Evolutionary conservation across 2,329 filamentous ascomycete genomes (phyloP).

Genomic region (Fusarium tjaetaba): DNA sequence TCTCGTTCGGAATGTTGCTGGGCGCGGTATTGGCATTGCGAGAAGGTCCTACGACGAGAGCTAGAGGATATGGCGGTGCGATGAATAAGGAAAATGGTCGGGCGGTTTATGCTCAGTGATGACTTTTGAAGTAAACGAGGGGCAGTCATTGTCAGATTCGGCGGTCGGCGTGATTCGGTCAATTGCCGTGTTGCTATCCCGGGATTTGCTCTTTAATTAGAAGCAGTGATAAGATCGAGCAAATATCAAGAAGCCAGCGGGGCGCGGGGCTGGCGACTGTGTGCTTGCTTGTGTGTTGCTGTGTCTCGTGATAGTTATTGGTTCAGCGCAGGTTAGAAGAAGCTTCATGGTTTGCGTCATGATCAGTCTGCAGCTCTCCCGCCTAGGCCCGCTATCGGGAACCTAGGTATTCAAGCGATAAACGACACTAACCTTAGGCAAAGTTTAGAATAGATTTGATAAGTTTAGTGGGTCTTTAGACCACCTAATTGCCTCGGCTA

Average conservation of each 20-base stretch:
- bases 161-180: background rate
- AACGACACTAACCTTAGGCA: background rate
- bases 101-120: background rate
- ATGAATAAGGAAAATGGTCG: slow-evolving; percentile 3
- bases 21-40: slow-evolving; percentile 29
- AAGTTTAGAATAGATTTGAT: background rate
- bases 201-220: background rate
- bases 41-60: slow-evolving; percentile 34
- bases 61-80: slow-evolving; percentile 9
- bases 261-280: background rate
- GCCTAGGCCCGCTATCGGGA: background rate
- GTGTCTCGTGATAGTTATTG: slow-evolving; percentile 20
- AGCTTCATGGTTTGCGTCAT: slow-evolving; percentile 34
- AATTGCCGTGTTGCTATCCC: background rate
- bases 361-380: background rate
- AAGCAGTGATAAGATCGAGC: background rate
- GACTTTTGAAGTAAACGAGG: slow-evolving; percentile 31
- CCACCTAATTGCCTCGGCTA: background rate
- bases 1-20: slow-evolving; percentile 38
- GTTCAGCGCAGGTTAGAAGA: background rate
- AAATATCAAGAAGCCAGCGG: background rate
- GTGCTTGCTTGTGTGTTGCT: background rate
- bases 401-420: background rate
- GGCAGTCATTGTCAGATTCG: slow-evolving; percentile 29
- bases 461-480: background rate